Evolutionary conservation across 441 rosid species (phyloP), one percentile per base, ranked within the genome.

Genomic region (Pelargonium citronellum): DNA sequence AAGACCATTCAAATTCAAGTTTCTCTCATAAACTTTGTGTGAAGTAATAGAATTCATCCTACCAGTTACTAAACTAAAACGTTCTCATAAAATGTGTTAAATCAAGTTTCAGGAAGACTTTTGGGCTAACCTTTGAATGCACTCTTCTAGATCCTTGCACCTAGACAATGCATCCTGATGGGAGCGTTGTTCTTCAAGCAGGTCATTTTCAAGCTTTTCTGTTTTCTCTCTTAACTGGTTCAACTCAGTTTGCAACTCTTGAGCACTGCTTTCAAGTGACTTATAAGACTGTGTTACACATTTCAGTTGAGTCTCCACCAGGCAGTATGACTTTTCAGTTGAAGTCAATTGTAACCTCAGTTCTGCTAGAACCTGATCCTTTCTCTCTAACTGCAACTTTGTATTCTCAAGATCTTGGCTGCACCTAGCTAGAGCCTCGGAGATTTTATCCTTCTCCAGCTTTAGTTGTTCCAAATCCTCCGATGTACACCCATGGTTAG

Each of bases 61-160:
- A 27, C 30, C 30, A 27, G 30, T 27, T 27, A 27, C 4, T 27
- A 27, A 27, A 27, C 30, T 27, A 27, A 47, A 47, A 47, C n/a
- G 4, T 1, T 47, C 55, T 47, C 15, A 47, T n/a, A 51, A 51
- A n/a, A 51, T 51, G 58, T n/a, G 58, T 51, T 51, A 51, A 51
- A 51, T 51, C 6, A n/a, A 51, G 16, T 15, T 51, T 13, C n/a
- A n/a, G 58, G 19, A 12, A 51, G 58, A 3, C 30, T 17, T 51
- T 51, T 51, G 58, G 16, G n/a, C 58, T 51, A n/a, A 51, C 58
- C 58, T 51, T 51, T 51, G 58, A 13, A n/a, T 51, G 58, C 58
- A 51, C 58, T 51, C 58, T n/a, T 51, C 58, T 1, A 51, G 17
- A 51, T 51, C 58, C 58, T 51, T 51, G 19, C 58, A 51, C 58